Conservation (phyloP, 2,329 filamentous ascomycete genomes). For the Capronia epimyces region DNA sequence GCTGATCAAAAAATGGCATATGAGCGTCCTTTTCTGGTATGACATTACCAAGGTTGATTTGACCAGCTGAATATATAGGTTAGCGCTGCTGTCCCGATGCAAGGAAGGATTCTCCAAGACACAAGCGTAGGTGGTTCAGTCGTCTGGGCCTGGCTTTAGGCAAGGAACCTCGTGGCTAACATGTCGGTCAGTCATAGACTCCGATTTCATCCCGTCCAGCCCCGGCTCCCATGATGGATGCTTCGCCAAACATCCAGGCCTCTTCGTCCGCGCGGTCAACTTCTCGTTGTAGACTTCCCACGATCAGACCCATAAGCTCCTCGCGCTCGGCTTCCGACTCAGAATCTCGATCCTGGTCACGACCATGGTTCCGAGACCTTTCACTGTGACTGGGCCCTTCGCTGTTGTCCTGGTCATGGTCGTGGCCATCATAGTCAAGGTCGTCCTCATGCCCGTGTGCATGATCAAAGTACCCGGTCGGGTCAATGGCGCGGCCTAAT, state of each 20-base stretch:
- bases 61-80: no score
- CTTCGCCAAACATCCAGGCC: conserved; percentile 73
- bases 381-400: neutral
- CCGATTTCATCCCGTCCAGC: conserved; percentile 44
- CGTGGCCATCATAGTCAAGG: conserved; percentile 1
- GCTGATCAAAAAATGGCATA: no score
- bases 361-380: neutral
- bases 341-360: conserved; percentile 18
- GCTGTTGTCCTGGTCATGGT: neutral
- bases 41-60: no score
- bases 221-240: conserved; percentile 6
- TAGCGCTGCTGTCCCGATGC: no score
- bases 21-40: no score
- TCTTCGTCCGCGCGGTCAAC: conserved; percentile 72
- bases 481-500: neutral
- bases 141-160: no score
- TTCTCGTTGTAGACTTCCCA: conserved; percentile 65
- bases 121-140: no score
- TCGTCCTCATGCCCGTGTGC: neutral
- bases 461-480: neutral
- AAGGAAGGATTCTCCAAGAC: no score
- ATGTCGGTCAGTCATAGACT: neutral
- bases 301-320: conserved; percentile 67
- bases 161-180: neutral
- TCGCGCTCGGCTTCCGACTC: conserved; percentile 26